phyloP scores from a whole-genome alignment of 768 basidiomycete species.

The Chalciporus piperatus region DNA sequence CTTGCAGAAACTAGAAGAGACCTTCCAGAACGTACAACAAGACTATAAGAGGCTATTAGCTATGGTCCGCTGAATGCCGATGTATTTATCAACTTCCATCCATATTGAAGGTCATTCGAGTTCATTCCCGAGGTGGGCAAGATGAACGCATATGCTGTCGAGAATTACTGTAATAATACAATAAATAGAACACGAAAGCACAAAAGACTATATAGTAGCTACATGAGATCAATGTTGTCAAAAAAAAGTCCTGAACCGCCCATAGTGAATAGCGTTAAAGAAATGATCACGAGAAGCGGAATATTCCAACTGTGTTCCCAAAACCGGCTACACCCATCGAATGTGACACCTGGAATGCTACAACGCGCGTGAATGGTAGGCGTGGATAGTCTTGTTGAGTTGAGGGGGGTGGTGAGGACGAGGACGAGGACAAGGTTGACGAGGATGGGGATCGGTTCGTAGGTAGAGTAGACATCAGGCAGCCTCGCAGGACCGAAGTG shows the following conservation, averaged over 20 bases:
- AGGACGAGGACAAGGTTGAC: constrained; percentile 1
- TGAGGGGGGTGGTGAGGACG: neutral
- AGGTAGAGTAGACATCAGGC: constrained; percentile 48
- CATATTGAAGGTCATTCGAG: constrained; percentile 9
- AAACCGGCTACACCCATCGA: constrained; percentile 66
- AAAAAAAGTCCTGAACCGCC: neutral
- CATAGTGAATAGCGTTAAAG: neutral
- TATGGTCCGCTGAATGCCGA: constrained; percentile 33
- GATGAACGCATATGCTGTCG: neutral
- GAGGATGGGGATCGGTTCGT: constrained; percentile 12
- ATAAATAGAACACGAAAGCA: constrained; percentile 21
- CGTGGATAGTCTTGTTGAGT: constrained; percentile 40
- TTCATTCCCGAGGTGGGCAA: neutral
- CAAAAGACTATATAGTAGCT: constrained; percentile 12
- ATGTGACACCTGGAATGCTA: constrained; percentile 50
- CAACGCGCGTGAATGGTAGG: constrained; percentile 79
- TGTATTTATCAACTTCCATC: neutral
- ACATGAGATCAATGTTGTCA: constrained; percentile 14
- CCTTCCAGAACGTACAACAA: constrained; percentile 80
- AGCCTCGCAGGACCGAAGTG: constrained; percentile 45
- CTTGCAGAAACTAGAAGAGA: constrained; percentile 87
- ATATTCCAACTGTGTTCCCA: constrained; percentile 57
- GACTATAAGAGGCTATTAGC: constrained; percentile 83
- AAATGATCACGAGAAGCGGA: constrained; percentile 24
- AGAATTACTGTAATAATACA: constrained; percentile 19